phyloP scores from a whole-genome alignment of 345 rosid species.

The Melaleuca alternifolia region DNA sequence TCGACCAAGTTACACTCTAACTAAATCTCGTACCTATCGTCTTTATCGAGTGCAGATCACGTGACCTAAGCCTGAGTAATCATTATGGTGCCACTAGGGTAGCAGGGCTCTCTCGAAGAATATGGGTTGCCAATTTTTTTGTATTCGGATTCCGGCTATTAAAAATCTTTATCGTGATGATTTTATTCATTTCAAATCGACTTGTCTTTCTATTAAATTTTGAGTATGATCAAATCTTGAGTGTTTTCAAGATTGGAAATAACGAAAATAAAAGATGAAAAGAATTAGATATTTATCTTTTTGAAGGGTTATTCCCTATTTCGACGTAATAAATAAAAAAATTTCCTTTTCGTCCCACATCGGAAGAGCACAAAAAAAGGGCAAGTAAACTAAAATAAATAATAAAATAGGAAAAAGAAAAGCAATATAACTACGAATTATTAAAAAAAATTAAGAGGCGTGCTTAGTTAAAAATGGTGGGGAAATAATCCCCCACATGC shows the following conservation, averaged over 20 bases:
- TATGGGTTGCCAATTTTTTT: neutral
- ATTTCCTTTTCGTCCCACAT: no score
- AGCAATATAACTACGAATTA: neutral
- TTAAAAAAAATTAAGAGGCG: neutral
- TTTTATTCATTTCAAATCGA: neutral
- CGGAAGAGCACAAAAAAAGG: neutral
- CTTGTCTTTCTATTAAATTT: neutral
- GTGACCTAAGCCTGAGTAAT: neutral
- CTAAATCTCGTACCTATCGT: neutral
- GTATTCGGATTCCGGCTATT: neutral
- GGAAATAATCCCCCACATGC: neutral
- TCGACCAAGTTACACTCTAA: neutral
- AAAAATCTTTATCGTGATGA: neutral
- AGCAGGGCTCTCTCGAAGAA: neutral
- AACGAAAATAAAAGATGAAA: neutral
- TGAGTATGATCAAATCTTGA: rapidly evolving
- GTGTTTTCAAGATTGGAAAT: neutral
- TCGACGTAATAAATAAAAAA: neutral
- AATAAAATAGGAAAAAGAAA: neutral
- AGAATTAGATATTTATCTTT: neutral
- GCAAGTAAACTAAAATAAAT: neutral
- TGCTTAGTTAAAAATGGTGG: neutral
- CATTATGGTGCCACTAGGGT: neutral
- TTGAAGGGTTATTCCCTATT: neutral
- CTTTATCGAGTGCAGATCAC: neutral